These are phyloP conservation scores for Flueggea neowawraea DNA, from an alignment of 441 rosid genomes.

Conservation along the genomic window DNA sequence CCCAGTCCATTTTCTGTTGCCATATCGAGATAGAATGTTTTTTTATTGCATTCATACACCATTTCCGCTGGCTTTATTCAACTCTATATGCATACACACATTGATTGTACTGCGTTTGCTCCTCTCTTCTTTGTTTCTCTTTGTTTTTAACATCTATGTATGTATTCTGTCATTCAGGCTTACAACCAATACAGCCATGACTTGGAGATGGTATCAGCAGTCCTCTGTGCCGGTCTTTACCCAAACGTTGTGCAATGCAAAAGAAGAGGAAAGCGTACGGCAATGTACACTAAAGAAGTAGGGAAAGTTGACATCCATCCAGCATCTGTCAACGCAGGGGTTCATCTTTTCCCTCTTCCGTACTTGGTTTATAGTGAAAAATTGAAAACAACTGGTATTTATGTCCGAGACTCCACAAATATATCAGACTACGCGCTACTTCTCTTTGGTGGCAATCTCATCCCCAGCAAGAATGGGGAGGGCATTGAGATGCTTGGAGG, in stretches of 20 bases:
- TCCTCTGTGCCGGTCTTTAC: conserved; percentile 94
- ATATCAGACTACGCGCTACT: conserved; percentile 93
- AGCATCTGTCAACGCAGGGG: conserved; percentile 86
- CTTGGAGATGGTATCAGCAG: conserved; percentile 85
- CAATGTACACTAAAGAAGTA: conserved; percentile 89
- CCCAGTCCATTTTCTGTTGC: background rate
- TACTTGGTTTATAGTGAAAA: conserved; percentile 86
- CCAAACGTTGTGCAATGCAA: conserved; percentile 98
- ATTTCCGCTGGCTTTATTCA: background rate
- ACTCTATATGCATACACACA: background rate
- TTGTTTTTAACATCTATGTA: background rate
- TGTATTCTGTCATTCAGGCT: conserved; percentile 41
- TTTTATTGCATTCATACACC: conserved; percentile 4
- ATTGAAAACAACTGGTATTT: conserved; percentile 81
- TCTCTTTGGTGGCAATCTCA: conserved; percentile 84
- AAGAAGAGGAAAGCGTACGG: conserved; percentile 90
- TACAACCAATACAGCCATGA: conserved; percentile 82
- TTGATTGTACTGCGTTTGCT: background rate
- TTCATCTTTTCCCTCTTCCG: conserved; percentile 73
- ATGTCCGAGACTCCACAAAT: conserved; percentile 82
- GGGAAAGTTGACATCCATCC: conserved; percentile 97
- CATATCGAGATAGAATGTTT: background rate
- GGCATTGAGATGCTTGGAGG: conserved; percentile 98
- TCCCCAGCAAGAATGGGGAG: conserved; percentile 66
- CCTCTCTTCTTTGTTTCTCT: background rate